Evolutionary conservation across 257 asterid genomes (phyloP).

Genomic region (Penstemon barbatus): DNA sequence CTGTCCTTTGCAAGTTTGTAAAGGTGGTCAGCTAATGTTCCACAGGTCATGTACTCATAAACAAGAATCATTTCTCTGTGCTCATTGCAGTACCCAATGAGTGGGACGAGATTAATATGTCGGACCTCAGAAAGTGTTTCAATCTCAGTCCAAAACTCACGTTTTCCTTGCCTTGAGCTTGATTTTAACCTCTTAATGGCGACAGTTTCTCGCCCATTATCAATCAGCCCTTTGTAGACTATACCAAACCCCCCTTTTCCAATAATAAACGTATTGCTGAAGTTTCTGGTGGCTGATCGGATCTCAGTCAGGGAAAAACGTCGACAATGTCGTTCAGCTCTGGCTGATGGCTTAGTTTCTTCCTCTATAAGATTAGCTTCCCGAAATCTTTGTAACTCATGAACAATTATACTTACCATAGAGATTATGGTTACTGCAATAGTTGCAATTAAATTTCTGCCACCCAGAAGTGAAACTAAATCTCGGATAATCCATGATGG

Average conservation of each 20-base stretch:
- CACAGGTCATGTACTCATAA: no score
- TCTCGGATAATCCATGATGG: slow-evolving; percentile 2
- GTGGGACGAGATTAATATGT: slow-evolving; percentile 50
- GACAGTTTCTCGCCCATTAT: slow-evolving; percentile 33
- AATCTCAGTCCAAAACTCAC: slow-evolving; percentile 51
- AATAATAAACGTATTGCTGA: slow-evolving; percentile 35
- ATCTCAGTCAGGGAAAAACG: slow-evolving; percentile 48
- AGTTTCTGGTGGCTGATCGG: slow-evolving; percentile 40
- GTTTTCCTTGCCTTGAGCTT: slow-evolving; percentile 46
- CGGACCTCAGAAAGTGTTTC: slow-evolving; percentile 45
- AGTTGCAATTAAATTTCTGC: slow-evolving; percentile 33
- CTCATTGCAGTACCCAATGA: slow-evolving; percentile 57
- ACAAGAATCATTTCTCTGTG: slow-evolving; percentile 45
- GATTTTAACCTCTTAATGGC: slow-evolving; percentile 48
- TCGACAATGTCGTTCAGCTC: slow-evolving; percentile 37
- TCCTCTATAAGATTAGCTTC: slow-evolving; percentile 27
- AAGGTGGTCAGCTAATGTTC: no score
- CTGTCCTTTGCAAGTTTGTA: no score
- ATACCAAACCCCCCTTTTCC: slow-evolving; percentile 61
- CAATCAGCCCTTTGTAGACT: slow-evolving; percentile 52
- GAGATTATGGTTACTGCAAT: slow-evolving; percentile 25
- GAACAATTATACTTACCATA: slow-evolving; percentile 28
- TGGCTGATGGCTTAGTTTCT: slow-evolving; percentile 25
- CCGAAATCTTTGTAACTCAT: no score
- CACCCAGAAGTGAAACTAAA: slow-evolving; percentile 15